Evolutionary conservation across 2,329 filamentous ascomycete species (phyloP), one percentile per base, ranked within the genome.

Genomic region (Diplodia mutila): DNA sequence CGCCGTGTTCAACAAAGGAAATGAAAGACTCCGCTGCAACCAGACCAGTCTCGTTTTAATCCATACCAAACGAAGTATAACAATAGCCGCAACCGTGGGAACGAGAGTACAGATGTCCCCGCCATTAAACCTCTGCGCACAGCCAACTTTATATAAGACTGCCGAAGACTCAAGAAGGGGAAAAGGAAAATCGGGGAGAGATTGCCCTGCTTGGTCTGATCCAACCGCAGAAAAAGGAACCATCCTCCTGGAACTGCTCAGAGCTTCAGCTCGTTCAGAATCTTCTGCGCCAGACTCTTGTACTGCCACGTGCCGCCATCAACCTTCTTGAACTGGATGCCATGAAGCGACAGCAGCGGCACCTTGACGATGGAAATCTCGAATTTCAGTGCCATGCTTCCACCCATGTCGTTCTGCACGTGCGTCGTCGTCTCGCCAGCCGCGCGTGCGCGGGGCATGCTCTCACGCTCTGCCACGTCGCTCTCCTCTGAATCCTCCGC

Each of bases 321-420:
- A 72, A 98, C 90, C 77, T 95, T 93, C 85, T 99, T 99, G 84
- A 99, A 99, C 78, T 98, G 95, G 69, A 99, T 94, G 59, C 95
- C 95, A 76, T 99, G 94, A 67, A 99, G 82, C 51, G 91, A 93
- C 69, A 99, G 88, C 63, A 99, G 83, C 14, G 95, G 95, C 29
- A 99, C 93, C 81, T 99, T 99, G 77, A 99, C 95, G 72, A 99
- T 95, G 72, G 97, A 89, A 70, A 98, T 97, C 77, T 99, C 95
- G 76, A 98, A 99, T 71, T 92, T 89, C 64, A 98, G 83, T 48
- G 92, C 85, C 86, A 97, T 90, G 79, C 88, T 94, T 68, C 89
- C 90, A 3, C 93, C 94, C 32, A 96, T 86, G 73, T 97, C 94
- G 72, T 88, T 94, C 77, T 97, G 93, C 27, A 97, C 93, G 69